Conservation (phyloP, 31 red algal species). For the Odonthalia washingtoniensis region DNA sequence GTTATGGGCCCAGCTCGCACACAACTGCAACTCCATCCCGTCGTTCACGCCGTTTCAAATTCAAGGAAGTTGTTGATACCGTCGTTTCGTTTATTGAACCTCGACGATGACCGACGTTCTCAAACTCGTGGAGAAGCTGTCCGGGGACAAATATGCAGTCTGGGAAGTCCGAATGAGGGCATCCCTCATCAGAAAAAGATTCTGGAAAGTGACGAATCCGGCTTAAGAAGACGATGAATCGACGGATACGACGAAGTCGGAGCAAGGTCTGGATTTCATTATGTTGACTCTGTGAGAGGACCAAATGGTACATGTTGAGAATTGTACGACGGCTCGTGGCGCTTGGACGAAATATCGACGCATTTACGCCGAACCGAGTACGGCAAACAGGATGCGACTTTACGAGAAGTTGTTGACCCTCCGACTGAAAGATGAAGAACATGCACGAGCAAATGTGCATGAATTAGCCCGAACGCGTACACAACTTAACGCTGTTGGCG, state of each 20-base stretch:
- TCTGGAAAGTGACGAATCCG: neutral
- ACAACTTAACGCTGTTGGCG: neutral
- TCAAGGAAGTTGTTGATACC: too few species aligned
- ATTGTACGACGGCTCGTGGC: neutral
- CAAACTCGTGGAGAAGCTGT: neutral
- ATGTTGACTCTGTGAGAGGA: neutral
- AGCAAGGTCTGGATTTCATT: neutral
- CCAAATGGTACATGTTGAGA: neutral
- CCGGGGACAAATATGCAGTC: neutral
- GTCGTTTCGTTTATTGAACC: too few species aligned
- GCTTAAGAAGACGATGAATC: neutral
- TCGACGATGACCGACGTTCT: too few species aligned
- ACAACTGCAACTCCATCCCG: too few species aligned
- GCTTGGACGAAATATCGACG: neutral
- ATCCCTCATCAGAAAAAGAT: neutral
- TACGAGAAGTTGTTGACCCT: neutral
- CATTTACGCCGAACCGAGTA: constrained; percentile 3
- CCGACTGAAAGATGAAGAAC: neutral
- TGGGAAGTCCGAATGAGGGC: neutral
- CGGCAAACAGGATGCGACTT: neutral
- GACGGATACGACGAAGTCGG: neutral
- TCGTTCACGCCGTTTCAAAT: too few species aligned
- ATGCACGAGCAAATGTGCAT: neutral
- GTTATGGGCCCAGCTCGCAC: too few species aligned
- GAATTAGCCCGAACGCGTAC: neutral